These are phyloP conservation scores for Cynara cardunculus DNA, from an alignment of 129 eudicot species.

Conservation along the genomic window DNA sequence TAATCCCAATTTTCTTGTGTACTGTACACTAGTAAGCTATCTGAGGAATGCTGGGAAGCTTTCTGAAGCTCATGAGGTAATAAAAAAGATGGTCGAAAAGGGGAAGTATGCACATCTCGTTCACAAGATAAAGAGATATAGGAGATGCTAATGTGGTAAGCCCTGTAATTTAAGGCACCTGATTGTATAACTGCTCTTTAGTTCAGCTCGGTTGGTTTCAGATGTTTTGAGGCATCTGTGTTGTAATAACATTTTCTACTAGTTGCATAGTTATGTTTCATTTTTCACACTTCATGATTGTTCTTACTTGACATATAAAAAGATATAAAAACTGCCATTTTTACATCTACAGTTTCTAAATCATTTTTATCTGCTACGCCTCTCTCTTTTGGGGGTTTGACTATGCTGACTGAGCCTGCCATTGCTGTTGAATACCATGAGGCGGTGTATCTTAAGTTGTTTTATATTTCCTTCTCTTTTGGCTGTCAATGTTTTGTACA, in stretches of 20 bases:
- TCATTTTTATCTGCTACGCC: background rate
- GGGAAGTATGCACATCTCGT: constrained; percentile 62
- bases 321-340: constrained; percentile 23
- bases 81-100: constrained; percentile 65
- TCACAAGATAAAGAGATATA: constrained; percentile 45
- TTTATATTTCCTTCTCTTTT: background rate
- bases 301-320: constrained; percentile 10
- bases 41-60: constrained; percentile 66
- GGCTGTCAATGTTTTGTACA: constrained; percentile 12
- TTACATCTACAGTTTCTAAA: background rate
- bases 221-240: constrained; percentile 13
- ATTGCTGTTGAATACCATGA: background rate
- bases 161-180: background rate
- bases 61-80: constrained; percentile 64
- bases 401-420: background rate
- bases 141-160: constrained; percentile 47
- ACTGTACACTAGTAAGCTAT: constrained; percentile 70
- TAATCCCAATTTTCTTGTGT: constrained; percentile 88
- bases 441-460: background rate
- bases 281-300: constrained; percentile 15
- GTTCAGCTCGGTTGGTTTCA: constrained; percentile 13
- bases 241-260: constrained; percentile 9
- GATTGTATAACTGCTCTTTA: constrained; percentile 3
- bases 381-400: background rate
- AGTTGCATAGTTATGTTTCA: constrained; percentile 12